These are phyloP conservation scores for Ormosia emarginata DNA, from an alignment of 306 rosid genomes.

Conservation along the genomic window DNA sequence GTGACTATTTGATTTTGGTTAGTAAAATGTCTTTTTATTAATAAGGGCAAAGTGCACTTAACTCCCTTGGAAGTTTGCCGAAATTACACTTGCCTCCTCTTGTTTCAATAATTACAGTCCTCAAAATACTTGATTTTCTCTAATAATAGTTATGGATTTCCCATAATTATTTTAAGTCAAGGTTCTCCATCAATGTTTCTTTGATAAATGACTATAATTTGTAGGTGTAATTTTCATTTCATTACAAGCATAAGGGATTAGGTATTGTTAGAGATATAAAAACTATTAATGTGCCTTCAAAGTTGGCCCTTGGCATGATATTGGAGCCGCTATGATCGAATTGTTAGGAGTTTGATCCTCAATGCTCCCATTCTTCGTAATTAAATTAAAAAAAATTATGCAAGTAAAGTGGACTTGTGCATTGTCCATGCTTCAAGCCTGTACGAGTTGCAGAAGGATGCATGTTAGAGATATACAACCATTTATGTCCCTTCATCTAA, in stretches of 20 bases:
- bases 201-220: not conserved
- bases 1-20: not conserved
- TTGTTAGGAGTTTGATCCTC: too few relatives aligned
- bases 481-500: too few relatives aligned
- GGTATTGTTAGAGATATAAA: too few relatives aligned
- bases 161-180: not conserved
- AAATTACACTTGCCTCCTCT: not conserved
- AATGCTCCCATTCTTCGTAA: too few relatives aligned
- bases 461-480: too few relatives aligned
- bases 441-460: too few relatives aligned
- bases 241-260: not conserved
- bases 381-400: too few relatives aligned
- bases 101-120: not conserved
- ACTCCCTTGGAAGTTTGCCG: not conserved
- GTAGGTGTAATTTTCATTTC: not conserved
- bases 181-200: not conserved
- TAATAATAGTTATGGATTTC: not conserved
- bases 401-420: too few relatives aligned
- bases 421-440: too few relatives aligned
- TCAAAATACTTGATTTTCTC: not conserved
- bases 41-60: not conserved
- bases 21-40: not conserved
- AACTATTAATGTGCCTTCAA: too few relatives aligned
- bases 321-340: too few relatives aligned
- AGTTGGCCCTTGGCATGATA: too few relatives aligned